Evolutionary conservation across 73 alveolate genomes (phyloP), one percentile per base, ranked within the genome.

Genomic region (Paramecium sexaurelia): DNA sequence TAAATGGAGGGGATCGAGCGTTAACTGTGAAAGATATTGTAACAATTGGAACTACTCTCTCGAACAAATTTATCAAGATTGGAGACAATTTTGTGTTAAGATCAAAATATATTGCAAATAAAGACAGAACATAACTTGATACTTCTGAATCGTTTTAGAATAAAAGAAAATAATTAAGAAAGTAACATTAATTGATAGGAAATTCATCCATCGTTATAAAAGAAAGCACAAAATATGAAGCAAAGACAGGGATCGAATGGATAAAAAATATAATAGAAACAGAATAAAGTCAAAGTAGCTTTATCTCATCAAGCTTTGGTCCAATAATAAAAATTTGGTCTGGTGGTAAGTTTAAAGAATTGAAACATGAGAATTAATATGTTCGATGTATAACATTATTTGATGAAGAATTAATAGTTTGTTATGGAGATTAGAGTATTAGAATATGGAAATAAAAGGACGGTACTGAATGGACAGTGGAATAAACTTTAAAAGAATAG

Each of bases 391-490:
- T 61, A 22, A 27, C 41, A 19, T 61, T 61, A 10, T 61, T 61
- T 61, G 82, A 32, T 61, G 82, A 61, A 61, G 82, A 61, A 61
- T 9, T 61, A 0, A 61, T 61, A 10, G 82, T 32, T 19, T 27
- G 82, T 61, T 61, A 26, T 61, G 82, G 27, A 61, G 82, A 61
- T 61, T 27, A 22, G 7, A 32, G 45, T 27, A 61, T 61, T 24
- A 61, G 82, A 61, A 61, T 61, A 19, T 61, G 82, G 82, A 61
- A 61, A 61, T 61, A 61, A 61, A 61, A 61, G 6, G 82, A 61
- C 7, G 82, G 82, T 22, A 32, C 41, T 1, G 82, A 61, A 10
- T 61, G 82, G 82, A 24, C 47, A 0, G 82, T 61, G 6, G 82
- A 22, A 5, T 61, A 61, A 61, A 61, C 45, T 4, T 26, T 61